phyloP scores from a whole-genome alignment of 129 eudicot species.

The Pseudognaphalium luteoalbum region DNA sequence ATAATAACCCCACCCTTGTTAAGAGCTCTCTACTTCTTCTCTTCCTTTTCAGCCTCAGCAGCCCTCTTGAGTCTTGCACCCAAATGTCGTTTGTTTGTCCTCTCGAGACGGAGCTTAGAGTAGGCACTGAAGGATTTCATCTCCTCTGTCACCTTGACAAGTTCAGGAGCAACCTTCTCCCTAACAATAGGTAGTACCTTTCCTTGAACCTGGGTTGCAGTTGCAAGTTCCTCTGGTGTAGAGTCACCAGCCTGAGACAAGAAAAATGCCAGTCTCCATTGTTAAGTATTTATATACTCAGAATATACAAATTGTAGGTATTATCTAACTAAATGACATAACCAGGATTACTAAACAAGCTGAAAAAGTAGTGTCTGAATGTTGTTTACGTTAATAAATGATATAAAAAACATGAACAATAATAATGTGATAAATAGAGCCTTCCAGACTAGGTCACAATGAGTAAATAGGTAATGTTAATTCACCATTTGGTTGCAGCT shows the following conservation, averaged over 20 bases:
- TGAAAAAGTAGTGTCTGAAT: neutral
- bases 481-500: no score
- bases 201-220: conserved; percentile 72
- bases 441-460: neutral
- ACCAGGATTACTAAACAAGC: neutral
- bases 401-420: no score
- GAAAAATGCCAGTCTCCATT: neutral
- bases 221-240: conserved; percentile 65
- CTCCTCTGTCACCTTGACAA: conserved; percentile 69
- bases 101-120: conserved; percentile 69
- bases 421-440: neutral
- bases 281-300: neutral
- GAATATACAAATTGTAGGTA: neutral
- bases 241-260: conserved; percentile 69
- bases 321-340: no score
- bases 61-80: conserved; percentile 74
- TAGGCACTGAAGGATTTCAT: conserved; percentile 70
- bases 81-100: conserved; percentile 62
- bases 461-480: no score
- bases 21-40: conserved; percentile 52
- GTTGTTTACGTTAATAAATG: neutral
- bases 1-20: neutral
- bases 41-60: conserved; percentile 88
- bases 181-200: conserved; percentile 48
- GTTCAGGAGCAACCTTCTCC: conserved; percentile 56